Conservation (phyloP, 495 filamentous ascomycete genomes). For the Xylaria curta region DNA sequence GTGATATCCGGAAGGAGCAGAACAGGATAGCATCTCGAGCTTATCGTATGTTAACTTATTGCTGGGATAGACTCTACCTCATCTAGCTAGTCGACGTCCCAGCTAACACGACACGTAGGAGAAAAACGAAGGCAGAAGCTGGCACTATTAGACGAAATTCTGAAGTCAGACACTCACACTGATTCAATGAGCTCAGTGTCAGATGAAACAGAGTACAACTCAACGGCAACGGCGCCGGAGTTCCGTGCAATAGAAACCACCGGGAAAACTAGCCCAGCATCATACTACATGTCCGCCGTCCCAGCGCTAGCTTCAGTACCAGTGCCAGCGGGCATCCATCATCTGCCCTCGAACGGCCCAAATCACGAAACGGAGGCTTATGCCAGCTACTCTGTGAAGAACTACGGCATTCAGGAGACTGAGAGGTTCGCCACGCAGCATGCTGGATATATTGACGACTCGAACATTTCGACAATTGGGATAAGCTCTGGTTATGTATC, state of each 20-base stretch:
- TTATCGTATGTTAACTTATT: constrained; percentile 38
- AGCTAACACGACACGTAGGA: constrained; percentile 36
- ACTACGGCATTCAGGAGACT: constrained; percentile 5
- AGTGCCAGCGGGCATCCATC: constrained; percentile 25
- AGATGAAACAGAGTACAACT: constrained; percentile 38
- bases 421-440: constrained; percentile 12
- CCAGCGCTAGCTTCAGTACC: constrained; percentile 29
- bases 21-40: constrained; percentile 45
- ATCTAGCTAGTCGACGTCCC: neutral
- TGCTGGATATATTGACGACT: neutral
- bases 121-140: constrained; percentile 48
- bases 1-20: constrained; percentile 42
- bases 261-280: constrained; percentile 30
- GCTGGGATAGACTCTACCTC: neutral
- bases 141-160: constrained; percentile 41
- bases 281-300: constrained; percentile 24
- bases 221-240: constrained; percentile 25
- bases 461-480: constrained; percentile 4
- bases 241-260: constrained; percentile 23
- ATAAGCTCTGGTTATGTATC: constrained; percentile 22
- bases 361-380: constrained; percentile 14
- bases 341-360: constrained; percentile 29
- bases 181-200: constrained; percentile 44
- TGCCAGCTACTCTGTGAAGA: constrained; percentile 9
- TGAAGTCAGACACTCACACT: constrained; percentile 38